Conservation (phyloP, 1,284 basidiomycete genomes). For the Ganoderma sp. region DNA sequence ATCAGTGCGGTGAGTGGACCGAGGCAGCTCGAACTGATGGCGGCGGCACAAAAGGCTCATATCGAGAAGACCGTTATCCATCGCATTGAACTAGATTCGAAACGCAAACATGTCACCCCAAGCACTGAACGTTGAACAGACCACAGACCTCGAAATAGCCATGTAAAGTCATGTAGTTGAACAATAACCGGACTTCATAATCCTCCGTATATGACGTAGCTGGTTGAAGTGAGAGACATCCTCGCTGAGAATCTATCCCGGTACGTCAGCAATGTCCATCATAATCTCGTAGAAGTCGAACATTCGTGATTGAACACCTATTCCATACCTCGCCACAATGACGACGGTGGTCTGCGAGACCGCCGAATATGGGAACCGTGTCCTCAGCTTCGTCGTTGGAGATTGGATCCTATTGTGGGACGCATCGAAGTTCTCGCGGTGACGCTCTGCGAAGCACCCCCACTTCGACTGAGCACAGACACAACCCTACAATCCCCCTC, state of each 20-base stretch:
- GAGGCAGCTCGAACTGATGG: not conserved
- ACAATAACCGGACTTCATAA: not conserved
- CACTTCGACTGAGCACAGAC: not conserved
- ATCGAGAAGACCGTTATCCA: not conserved
- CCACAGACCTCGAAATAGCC: not conserved
- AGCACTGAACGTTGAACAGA: not conserved
- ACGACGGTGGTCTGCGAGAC: not conserved
- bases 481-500: conserved; percentile 2
- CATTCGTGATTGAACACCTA: not conserved
- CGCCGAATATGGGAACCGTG: not conserved
- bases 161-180: not conserved
- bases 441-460: not conserved
- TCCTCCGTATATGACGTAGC: not conserved
- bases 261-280: not conserved
- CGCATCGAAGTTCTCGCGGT: not conserved
- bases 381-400: not conserved
- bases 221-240: not conserved
- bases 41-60: not conserved
- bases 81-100: not conserved
- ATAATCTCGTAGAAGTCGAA: not conserved
- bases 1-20: not conserved
- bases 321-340: not conserved
- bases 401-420: not conserved
- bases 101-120: not conserved
- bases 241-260: not conserved